A percentile compares a stretch with the other conserved stretches of the same genome.
Evolutionary conservation across 176 grass and related monocot species (phyloP).

Genomic region (Zea mays): Zm-B73-REFERENCE-NAM-5.0 NC_050096.1:81761501-81762000

Average conservation of each 20-base stretch:
- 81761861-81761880: slow-evolving; percentile 92
- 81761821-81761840: slow-evolving; percentile 25
- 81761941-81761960: slow-evolving; percentile 95
- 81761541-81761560: slow-evolving; percentile 68
- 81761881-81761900: slow-evolving; percentile 71
- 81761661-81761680: slow-evolving; percentile 18
- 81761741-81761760: neutral
- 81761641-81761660: slow-evolving; percentile 1
- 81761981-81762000: slow-evolving; percentile 85
- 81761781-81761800: slow-evolving; percentile 14
- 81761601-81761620: neutral
- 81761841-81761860: slow-evolving; percentile 90
- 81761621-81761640: neutral
- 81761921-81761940: slow-evolving; percentile 91
- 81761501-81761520: slow-evolving; percentile 89
- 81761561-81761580: slow-evolving; percentile 30
- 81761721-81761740: slow-evolving; percentile 1
- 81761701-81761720: neutral
- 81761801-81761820: neutral
- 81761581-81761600: neutral
- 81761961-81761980: slow-evolving; percentile 83
- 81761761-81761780: neutral
- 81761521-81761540: slow-evolving; percentile 99
- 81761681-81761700: neutral
- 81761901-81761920: slow-evolving; percentile 83